Evolutionary conservation across 176 grass and related monocot species (phyloP).

Genomic region (Oryza meyeriana): DNA sequence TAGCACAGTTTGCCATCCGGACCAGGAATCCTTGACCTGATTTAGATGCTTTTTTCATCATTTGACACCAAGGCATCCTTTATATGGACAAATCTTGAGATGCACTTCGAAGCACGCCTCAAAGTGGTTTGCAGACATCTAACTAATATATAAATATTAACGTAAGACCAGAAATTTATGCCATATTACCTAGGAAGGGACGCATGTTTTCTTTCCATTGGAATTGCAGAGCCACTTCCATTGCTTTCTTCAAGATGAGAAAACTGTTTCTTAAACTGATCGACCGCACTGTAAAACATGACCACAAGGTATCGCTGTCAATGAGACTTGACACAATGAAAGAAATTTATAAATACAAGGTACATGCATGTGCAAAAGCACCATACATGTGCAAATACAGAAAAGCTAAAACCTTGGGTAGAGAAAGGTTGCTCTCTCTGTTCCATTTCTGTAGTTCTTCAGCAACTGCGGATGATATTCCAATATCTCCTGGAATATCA

Average conservation of each 20-base stretch:
- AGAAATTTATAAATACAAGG: slow-evolving; percentile 28
- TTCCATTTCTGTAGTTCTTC: slow-evolving; percentile 80
- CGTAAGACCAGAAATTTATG: slow-evolving; percentile 17
- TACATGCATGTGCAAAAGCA: slow-evolving; percentile 39
- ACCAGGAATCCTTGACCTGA: not conserved
- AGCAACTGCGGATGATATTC: slow-evolving; percentile 93
- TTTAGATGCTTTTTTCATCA: not conserved
- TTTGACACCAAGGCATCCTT: not conserved
- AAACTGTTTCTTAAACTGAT: slow-evolving; percentile 94
- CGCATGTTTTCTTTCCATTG: slow-evolving; percentile 76
- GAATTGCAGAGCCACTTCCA: slow-evolving; percentile 43
- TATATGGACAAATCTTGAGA: not conserved
- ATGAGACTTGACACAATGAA: not conserved
- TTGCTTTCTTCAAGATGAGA: slow-evolving; percentile 83
- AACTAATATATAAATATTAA: slow-evolving; percentile 5
- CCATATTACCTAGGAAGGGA: slow-evolving; percentile 87
- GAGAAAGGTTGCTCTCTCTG: slow-evolving; percentile 82
- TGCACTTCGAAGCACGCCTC: not conserved
- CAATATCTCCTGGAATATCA: slow-evolving; percentile 94
- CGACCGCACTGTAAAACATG: slow-evolving; percentile 70
- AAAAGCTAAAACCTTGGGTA: slow-evolving; percentile 85
- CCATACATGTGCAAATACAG: slow-evolving; percentile 44
- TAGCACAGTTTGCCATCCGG: not conserved
- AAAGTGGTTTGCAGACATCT: not conserved
- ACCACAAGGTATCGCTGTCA: not conserved